phyloP scores from a whole-genome alignment of 305 asterid species.

The Salvia sclarea region DNA sequence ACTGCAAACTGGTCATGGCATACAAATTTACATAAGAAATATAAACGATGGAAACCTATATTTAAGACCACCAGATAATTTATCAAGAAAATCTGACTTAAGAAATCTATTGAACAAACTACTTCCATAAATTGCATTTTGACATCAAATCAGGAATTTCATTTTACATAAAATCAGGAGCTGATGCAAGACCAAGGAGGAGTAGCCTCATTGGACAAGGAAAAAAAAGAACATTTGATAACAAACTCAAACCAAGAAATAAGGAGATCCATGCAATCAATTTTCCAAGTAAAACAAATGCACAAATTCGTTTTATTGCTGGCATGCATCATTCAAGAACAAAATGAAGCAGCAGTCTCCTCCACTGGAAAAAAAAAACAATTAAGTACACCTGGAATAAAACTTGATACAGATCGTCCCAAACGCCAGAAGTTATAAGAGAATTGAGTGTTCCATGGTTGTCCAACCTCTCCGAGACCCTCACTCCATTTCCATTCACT shows the following conservation, averaged over 20 bases:
- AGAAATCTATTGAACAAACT: not conserved
- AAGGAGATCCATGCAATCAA: not conserved
- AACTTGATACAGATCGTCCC: constrained; percentile 59
- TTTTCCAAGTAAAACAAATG: not conserved
- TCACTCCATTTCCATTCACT: constrained; percentile 37
- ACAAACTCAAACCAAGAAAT: not conserved
- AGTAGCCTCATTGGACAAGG: not conserved
- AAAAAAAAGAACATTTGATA: not conserved
- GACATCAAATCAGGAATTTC: not conserved
- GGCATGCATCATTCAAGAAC: not conserved
- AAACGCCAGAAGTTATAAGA: constrained; percentile 37
- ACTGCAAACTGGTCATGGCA: not conserved
- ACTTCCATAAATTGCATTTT: not conserved
- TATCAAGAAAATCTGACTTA: constrained; percentile 16
- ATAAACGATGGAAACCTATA: not conserved
- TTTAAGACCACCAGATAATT: not conserved
- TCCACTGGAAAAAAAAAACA: constrained; percentile 7
- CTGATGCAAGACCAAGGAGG: not conserved
- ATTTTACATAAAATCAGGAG: not conserved
- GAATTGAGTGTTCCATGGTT: constrained; percentile 31
- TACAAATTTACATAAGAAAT: not conserved
- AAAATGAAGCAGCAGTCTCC: constrained; percentile 12
- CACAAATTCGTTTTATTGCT: not conserved
- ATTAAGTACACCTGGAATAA: constrained; percentile 67
- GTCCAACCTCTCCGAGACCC: constrained; percentile 29